Evolutionary conservation across 2,329 filamentous ascomycete species (phyloP).

Genomic region (Alternaria ventricosa): DNA sequence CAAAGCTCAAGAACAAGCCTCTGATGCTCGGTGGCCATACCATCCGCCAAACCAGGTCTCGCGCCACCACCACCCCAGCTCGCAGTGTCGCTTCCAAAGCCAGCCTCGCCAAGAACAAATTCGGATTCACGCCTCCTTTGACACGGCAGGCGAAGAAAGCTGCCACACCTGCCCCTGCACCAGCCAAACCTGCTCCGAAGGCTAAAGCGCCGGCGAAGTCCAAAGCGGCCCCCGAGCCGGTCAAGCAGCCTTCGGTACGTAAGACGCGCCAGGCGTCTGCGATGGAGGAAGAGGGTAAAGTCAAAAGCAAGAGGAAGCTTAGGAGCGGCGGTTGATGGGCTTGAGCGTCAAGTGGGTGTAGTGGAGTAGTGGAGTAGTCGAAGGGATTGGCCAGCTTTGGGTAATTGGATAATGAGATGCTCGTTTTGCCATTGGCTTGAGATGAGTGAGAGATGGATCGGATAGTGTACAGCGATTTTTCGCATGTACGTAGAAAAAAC

Average conservation of each 20-base stretch:
- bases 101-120: neutral
- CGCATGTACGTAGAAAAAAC: neutral
- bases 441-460: neutral
- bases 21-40: neutral
- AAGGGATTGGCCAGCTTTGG: fast-evolving
- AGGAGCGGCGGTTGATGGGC: neutral
- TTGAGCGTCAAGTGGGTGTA: neutral
- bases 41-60: neutral
- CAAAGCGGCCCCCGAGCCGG: neutral
- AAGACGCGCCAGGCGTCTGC: neutral
- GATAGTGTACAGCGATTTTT: neutral
- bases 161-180: neutral
- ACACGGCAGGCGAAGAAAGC: neutral
- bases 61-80: neutral
- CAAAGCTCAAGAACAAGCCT: neutral
- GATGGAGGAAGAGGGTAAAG: neutral
- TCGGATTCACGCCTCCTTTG: neutral
- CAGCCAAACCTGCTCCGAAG: neutral
- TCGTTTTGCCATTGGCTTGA: neutral
- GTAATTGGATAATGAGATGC: neutral
- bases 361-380: neutral
- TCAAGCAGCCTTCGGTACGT: neutral
- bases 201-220: neutral
- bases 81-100: neutral
- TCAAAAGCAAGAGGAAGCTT: neutral